These are phyloP conservation scores for Stagonosporopsis tanaceti DNA, from an alignment of 2,329 filamentous ascomycete genomes.

Conservation along the genomic window DNA sequence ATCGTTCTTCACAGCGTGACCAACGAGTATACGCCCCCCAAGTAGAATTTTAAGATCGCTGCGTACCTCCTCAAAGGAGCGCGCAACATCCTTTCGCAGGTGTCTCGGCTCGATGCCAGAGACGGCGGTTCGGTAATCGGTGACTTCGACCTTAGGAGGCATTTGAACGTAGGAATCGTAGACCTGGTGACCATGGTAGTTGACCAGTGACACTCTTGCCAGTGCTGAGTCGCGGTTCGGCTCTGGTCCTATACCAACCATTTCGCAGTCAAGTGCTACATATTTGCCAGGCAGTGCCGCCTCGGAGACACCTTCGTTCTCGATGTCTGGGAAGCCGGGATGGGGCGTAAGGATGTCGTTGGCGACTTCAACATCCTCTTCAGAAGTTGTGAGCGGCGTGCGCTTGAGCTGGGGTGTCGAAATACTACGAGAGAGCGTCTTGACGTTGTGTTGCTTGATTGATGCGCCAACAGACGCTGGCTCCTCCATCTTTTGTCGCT, in stretches of 20 bases:
- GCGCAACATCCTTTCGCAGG: slow-evolving; percentile 63
- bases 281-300: slow-evolving; percentile 84
- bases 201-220: slow-evolving; percentile 87
- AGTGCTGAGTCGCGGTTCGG: slow-evolving; percentile 75
- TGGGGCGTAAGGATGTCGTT: slow-evolving; percentile 59
- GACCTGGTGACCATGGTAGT: slow-evolving; percentile 90
- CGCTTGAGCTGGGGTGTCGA: slow-evolving; percentile 46
- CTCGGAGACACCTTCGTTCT: slow-evolving; percentile 55
- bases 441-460: slow-evolving; percentile 51
- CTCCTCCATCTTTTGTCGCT: slow-evolving; percentile 51
- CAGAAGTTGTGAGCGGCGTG: slow-evolving; percentile 59
- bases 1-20: slow-evolving; percentile 84
- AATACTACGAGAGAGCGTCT: slow-evolving; percentile 49
- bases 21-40: slow-evolving; percentile 75
- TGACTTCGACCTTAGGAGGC: slow-evolving; percentile 71
- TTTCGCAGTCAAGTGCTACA: slow-evolving; percentile 93
- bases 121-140: slow-evolving; percentile 88
- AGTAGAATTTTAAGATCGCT: slow-evolving; percentile 73
- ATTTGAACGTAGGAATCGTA: slow-evolving; percentile 93
- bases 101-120: slow-evolving; percentile 81
- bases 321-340: slow-evolving; percentile 50
- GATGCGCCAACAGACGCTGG: slow-evolving; percentile 44
- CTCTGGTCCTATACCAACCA: slow-evolving; percentile 82
- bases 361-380: slow-evolving; percentile 64
- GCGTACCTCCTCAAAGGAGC: slow-evolving; percentile 78